Base-by-base conservation (phyloP, 139 green algal genomes). In the Gonium pectorale region DNA sequence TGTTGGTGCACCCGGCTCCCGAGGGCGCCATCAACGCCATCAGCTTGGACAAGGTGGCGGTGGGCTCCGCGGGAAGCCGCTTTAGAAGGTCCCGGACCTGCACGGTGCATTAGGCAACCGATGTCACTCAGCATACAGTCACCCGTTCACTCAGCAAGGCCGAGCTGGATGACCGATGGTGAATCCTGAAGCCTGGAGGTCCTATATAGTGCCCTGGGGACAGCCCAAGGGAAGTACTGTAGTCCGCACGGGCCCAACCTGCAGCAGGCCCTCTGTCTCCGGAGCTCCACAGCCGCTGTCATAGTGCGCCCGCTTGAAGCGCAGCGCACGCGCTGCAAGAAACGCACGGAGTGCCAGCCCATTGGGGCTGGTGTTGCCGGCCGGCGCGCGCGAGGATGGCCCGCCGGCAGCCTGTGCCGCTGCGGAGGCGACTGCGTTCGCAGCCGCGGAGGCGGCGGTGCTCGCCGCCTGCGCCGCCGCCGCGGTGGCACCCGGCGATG, bases 11-110 rank as follows among this genome's bases (percentile, higher is more conserved):
- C 27, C 41, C 31, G 35, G 35, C 62, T 51, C n/a, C 27, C 43
- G 19, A 3, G 5, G 29, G 49, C 71, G 62, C 67, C 75, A 96
- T 83, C 51, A 97, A 73, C 49, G 86, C 81, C 62, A 92, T 37
- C 67, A 94, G 82, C 80, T 84, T 22, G 8, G 44, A 27, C 63
- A 89, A n/a, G 7, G 69, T 51, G 43, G 60, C 29, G 22, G 60
- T 52, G 43, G 77, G 77, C 33, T 22, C 62, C 17, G 77, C 35
- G 2, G 77, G 77, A 40, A 83, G 77, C 43, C 31, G 77, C 60
- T 64, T 31, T 3, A 83, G 77, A 60, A 83, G 62, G 43, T 43
- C 8, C 4, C 59, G 74, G 29, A 82, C 74, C 74, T 81, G 73
- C 31, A 21, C 46, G 70, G 13, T 54, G 46, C 46, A 15, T 54